Percentiles rank a stretch among this genome's conserved stretches.
phyloP scores from a whole-genome alignment of 768 basidiomycete genomes.

The Floccularia luteovirens region DNA sequence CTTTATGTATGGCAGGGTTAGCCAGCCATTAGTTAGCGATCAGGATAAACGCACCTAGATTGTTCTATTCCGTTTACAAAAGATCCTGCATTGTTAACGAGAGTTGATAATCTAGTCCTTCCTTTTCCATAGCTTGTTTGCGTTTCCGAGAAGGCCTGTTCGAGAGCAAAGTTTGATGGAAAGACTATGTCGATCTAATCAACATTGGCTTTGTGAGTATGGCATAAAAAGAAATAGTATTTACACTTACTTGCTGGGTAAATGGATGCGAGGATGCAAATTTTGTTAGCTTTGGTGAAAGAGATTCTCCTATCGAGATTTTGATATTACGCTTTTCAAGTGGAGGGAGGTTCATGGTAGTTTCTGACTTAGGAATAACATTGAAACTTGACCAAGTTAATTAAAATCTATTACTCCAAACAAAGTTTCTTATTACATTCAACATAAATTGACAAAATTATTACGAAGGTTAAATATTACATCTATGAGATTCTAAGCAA shows the following conservation, averaged over 20 bases:
- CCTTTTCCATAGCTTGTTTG: slow-evolving; percentile 37
- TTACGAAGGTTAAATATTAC: background rate
- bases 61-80: slow-evolving; percentile 15
- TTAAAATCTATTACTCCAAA: background rate
- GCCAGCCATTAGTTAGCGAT: background rate
- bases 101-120: slow-evolving; percentile 30
- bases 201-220: background rate
- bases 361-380: too few relatives aligned
- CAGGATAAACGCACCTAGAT: slow-evolving; percentile 16
- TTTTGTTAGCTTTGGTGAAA: slow-evolving; percentile 10
- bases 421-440: background rate
- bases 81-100: slow-evolving; percentile 29
- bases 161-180: slow-evolving; percentile 32
- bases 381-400: too few relatives aligned
- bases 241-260: slow-evolving; percentile 30
- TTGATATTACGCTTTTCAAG: slow-evolving; percentile 9
- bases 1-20: slow-evolving; percentile 14
- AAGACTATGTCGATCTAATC: slow-evolving; percentile 57
- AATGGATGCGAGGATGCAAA: slow-evolving; percentile 29
- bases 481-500: slow-evolving; percentile 21
- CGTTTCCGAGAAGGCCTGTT: slow-evolving; percentile 30
- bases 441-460: background rate
- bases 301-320: slow-evolving; percentile 7
- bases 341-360: slow-evolving; percentile 12
- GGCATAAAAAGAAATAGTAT: background rate